These are phyloP conservation scores for Coccomyxa subellipsoidea DNA, from an alignment of 163 green algal genomes.

Conservation along the genomic window DNA sequence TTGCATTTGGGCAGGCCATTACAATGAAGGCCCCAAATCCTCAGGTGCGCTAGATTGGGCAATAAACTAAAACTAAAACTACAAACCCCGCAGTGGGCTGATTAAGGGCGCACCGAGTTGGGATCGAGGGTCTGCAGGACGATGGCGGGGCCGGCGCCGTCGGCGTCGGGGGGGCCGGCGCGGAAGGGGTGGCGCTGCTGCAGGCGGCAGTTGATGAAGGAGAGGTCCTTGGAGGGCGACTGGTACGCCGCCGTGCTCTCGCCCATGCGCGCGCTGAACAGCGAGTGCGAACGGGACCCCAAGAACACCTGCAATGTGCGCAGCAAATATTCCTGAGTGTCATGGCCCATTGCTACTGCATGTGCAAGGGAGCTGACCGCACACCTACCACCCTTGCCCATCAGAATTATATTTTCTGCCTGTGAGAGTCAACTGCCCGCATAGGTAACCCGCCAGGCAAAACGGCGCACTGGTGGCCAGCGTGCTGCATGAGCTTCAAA, in stretches of 20 bases:
- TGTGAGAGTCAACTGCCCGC: no score
- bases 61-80: no score
- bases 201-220: conserved; percentile 8
- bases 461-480: no score
- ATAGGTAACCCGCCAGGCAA: no score
- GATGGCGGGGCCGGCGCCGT: background rate
- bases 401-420: no score
- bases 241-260: conserved; percentile 13
- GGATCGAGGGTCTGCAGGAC: conserved; percentile 4
- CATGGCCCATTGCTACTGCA: background rate
- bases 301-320: background rate
- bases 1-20: no score
- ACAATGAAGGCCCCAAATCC: no score
- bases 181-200: background rate
- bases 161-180: background rate
- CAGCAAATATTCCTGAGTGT: background rate
- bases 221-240: conserved; percentile 9
- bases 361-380: no score
- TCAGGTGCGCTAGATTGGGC: no score
- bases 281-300: background rate
- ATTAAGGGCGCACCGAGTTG: background rate
- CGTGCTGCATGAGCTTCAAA: no score
- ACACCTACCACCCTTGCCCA: no score
- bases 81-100: no score
- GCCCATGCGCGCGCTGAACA: conserved; percentile 1